phyloP scores from a whole-genome alignment of 108 stramenopile species.

The Fragilariopsis cylindrus region DNA sequence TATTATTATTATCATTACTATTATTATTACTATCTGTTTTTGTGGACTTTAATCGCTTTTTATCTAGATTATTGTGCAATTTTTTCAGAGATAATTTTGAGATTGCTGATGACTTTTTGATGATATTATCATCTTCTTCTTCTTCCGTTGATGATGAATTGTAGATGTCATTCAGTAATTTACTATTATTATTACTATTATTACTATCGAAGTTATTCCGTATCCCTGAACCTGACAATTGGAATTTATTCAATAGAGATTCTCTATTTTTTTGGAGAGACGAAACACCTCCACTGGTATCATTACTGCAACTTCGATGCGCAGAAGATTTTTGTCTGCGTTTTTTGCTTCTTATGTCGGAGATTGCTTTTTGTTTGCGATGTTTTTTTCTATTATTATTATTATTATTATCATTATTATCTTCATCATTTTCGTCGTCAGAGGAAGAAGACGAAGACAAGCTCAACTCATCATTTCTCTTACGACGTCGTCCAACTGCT shows the following conservation, averaged over 20 bases:
- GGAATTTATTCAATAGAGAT: constrained; percentile 11
- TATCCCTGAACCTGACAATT: neutral
- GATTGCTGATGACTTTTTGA: too few species aligned
- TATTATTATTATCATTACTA: too few species aligned
- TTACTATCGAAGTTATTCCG: too few species aligned
- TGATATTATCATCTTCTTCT: too few species aligned
- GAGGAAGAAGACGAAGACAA: constrained; percentile 10
- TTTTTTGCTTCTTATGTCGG: neutral
- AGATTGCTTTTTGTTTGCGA: neutral
- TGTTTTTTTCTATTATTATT: neutral
- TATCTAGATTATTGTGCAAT: too few species aligned
- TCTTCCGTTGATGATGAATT: too few species aligned
- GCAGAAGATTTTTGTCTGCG: neutral
- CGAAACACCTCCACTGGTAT: neutral
- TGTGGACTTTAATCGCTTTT: too few species aligned
- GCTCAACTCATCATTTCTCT: neutral
- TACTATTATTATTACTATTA: too few species aligned
- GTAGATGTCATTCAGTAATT: too few species aligned
- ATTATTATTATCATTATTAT: neutral
- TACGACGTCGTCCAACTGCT: neutral
- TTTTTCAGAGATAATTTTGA: too few species aligned
- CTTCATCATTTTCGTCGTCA: neutral
- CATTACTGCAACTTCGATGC: neutral
- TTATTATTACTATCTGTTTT: too few species aligned
- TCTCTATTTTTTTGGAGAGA: neutral